Evolutionary conservation across 192 early-diverging fungal genomes (phyloP), one percentile per base, ranked within the genome.

Genomic region (Gonapodya prolifera): DNA sequence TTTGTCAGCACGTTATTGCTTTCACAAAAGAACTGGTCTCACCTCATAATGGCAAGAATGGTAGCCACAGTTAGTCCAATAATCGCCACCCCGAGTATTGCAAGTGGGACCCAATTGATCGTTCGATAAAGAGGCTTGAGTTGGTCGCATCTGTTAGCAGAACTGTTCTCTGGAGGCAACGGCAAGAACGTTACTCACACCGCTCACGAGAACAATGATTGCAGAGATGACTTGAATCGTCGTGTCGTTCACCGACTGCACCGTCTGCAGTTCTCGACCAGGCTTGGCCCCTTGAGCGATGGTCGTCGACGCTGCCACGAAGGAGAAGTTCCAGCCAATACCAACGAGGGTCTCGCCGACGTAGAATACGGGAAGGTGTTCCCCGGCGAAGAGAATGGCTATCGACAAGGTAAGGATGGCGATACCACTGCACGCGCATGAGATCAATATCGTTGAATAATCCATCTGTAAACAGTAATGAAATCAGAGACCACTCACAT

Each of bases 341-440:
- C 71, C 71, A 2, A 73, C 71, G 8, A 73, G 71, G 8, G 71
- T 73, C 71, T 73, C 71, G 28, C 71, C 71, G 31, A 73, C 71
- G 31, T 73, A 73, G 71, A 73, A 73, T 16, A 73, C 29, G 28
- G 71, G 71, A 8, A 73, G 31, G 13, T 30, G 18, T 32, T 73
- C 71, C 28, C 71, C 71, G 31, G 28, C 71, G 31, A 73, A 73
- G 18, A 73, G 31, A 29, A 73, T 73, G 32, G 71, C 71, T 16
- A 73, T 32, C 2, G 71, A 18, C 8, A 8, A 2, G 31, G 71
- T 32, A 29, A 73, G 71, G 31, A 73, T 73, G 8, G 32, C 16
- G 8, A 73, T 73, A 32, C 71, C 71, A 30, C 45, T 61, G 45
- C 8, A 23, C 23, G n/a, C n/a, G n/a, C n/a, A n/a, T n/a, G n/a